Conservation (phyloP, 768 basidiomycete species). For the Lentinula guzmanii region DNA sequence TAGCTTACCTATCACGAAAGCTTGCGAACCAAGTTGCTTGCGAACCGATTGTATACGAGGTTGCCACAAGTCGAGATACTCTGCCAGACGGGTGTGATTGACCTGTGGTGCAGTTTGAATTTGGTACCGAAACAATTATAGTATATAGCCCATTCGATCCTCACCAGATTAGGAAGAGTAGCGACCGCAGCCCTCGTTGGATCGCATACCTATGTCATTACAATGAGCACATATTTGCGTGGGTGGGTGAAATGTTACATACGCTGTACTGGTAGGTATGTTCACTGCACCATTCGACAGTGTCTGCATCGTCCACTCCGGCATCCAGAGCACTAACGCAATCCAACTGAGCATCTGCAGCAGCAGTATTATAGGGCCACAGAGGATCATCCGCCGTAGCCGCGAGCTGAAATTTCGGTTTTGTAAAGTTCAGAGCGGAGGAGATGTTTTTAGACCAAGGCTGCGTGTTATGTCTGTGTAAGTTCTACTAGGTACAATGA, state of each 20-base stretch:
- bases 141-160: constrained; percentile 4
- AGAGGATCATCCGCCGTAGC: constrained; percentile 45
- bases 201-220: constrained; percentile 29
- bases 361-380: constrained; percentile 42
- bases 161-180: constrained; percentile 42
- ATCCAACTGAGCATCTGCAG: constrained; percentile 36
- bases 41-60: constrained; percentile 43
- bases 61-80: constrained; percentile 52
- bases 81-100: constrained; percentile 45
- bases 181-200: constrained; percentile 36
- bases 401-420: constrained; percentile 42
- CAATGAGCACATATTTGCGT: not conserved
- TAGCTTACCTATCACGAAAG: constrained; percentile 39
- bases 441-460: constrained; percentile 47
- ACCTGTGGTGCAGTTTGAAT: constrained; percentile 25
- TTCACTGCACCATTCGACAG: constrained; percentile 44
- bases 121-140: not conserved
- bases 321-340: constrained; percentile 45
- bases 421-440: constrained; percentile 24
- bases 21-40: constrained; percentile 38
- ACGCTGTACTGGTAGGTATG: constrained; percentile 52
- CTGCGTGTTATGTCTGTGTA: constrained; percentile 15
- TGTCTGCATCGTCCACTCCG: constrained; percentile 33
- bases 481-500: not conserved
- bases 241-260: constrained; percentile 10